Base-by-base conservation (phyloP, 225 moss, liverwort and hornwort species). In the Straminergon stramineum region DNA sequence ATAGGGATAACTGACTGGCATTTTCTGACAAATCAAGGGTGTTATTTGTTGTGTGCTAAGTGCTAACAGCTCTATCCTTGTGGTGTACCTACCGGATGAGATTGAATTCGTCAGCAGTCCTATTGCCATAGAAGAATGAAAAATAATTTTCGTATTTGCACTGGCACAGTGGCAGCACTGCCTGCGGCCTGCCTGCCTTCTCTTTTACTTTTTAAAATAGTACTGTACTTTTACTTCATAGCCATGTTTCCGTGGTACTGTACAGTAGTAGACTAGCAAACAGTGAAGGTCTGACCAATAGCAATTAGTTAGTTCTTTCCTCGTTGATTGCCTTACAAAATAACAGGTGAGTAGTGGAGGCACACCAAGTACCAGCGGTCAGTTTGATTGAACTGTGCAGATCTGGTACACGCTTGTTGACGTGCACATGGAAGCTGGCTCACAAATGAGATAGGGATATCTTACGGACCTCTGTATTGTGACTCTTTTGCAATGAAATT, bases 1-100 rank as follows among this genome's bases (percentile, higher is more conserved):
- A 24, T 64, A 13, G 58, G 55, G 86, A 89, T 85, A 39, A 83
- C 91, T 89, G 75, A 75, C 83, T 75, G 71, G 83, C 52, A 61
- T 35, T 61, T 51, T 55, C 91, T 89, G 89, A 91, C 89, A 91
- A 55, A 24, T 89, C 75, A 77, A 84, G 77, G 84, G 53, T 66
- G 84, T 84, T 32, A 58, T 71, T 71, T 89, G 75, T 77, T 55
- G 88, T 75, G 65, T 35, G 75, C 84, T 22, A 6, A 64, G 65
- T 35, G 75, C 84, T 22, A 6, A 64, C 65, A 56, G 64, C 75
- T 88, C 71, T 82, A 88, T 82, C 73, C 75, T 64, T 26, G 13
- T 16, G 32, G 41, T 66, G 87, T 67, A 67, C 87, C 87, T 43
- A 81, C 81, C 17, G 2, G 81, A 48, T 71, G 81, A 43, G 82